These are phyloP conservation scores for Lycium barbarum DNA, from an alignment of 257 asterid genomes.

Conservation along the genomic window DNA sequence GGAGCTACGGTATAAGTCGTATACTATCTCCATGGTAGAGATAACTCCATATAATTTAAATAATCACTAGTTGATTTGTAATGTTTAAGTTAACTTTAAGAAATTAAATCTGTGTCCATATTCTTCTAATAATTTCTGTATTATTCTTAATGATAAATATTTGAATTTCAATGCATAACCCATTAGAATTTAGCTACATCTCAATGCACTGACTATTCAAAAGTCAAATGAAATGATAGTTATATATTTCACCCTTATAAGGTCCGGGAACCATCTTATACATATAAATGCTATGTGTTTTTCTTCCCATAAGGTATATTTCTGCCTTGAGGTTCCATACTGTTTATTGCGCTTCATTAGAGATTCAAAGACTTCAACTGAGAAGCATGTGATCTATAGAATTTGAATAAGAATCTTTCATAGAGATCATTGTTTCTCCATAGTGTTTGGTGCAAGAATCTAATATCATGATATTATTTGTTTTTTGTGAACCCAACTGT, in stretches of 20 bases:
- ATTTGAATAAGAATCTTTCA: not conserved
- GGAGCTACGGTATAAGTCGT: not conserved
- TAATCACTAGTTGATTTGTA: not conserved
- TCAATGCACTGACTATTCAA: not conserved
- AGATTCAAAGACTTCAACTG: not conserved
- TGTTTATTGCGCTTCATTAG: slow-evolving; percentile 9
- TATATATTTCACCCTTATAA: not conserved
- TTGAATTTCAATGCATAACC: not conserved
- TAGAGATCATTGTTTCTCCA: not conserved
- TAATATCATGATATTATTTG: not conserved
- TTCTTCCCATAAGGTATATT: not conserved
- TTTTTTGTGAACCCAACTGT: not conserved
- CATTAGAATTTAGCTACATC: not conserved
- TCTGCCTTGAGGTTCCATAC: not conserved
- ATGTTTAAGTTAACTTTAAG: not conserved
- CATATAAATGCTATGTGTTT: not conserved
- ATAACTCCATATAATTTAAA: not conserved
- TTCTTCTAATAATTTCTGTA: not conserved
- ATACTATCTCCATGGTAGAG: not conserved
- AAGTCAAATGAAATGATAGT: not conserved
- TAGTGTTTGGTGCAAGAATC: not conserved
- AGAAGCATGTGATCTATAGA: not conserved
- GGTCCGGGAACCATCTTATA: not conserved
- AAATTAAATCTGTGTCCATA: not conserved
- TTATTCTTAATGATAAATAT: not conserved